Base-by-base conservation (phyloP, 169 alveolate genomes). In the Plasmodium gallinaceum region DNA sequence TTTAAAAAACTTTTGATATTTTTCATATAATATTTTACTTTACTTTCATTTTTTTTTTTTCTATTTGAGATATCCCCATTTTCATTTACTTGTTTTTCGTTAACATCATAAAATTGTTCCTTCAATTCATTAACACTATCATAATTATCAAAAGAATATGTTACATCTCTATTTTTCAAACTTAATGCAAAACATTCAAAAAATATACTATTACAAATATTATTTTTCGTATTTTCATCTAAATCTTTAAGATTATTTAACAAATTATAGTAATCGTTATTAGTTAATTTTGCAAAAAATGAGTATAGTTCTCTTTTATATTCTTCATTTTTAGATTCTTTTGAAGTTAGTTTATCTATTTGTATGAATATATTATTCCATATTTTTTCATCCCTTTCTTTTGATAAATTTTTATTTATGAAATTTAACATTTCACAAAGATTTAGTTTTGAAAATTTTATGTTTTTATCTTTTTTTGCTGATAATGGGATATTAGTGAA, bases 301-400 rank as follows among this genome's bases (percentile, higher is more conserved):
- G 52, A 12, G 54, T n/a, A 20, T 14, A 78, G 45, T 64, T 62
- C 89, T 51, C 12, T 54, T 26, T 64, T 78, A 7, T 78, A 52
- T 22, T 78, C 78, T 60, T 74, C 88, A 42, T 70, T 69, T 46
- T 69, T 57, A 1, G 68, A 42, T 52, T 78, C 65, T 78, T 78
- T 78, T 12, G 89, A 62, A 20, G 65, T 70, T 45, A 78, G 10
- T 65, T 65, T 78, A 43, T 78, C 78, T 20, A 78, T 18, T 60
- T 78, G 89, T 51, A 78, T 20, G 48, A 78, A 78, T 65, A 78
- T 45, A 70, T 70, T 46, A 22, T 78, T 66, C 89, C 89, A 78
- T 16, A 68, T 64, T 37, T 65, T 78, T 54, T 22, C 16, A 57
- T 78, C 51, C 24, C 42, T 24, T 54, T 54, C 64, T 54, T 12